Evolutionary conservation across 371 early-diverging fungal species (phyloP), one percentile per base, ranked within the genome.

Genomic region (Haplosporangium sp.): DNA sequence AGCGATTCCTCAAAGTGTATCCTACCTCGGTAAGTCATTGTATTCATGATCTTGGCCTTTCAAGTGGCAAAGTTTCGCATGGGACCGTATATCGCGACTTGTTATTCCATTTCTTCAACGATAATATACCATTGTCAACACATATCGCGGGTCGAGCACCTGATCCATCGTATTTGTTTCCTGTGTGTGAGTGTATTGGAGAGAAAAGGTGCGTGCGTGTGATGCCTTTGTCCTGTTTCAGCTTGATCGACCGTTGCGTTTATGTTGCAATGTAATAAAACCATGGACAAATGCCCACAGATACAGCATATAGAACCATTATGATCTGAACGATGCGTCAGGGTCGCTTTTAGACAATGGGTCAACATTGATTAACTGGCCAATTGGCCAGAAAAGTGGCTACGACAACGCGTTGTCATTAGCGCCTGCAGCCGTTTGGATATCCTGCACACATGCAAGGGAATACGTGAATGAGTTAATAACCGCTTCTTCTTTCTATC

Each of bases 11-110:
- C 51, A 83, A 88, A 63, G 89, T 90, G 58, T 97, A 94, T 74
- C 98, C 98, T 23, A 91, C 92, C 46, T 90, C 94, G 81, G 96
- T 95, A 90, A 84, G 93, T 92, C 47, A 0, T 29, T 29, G 29
- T 29, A 29, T 29, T 29, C 29, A 29, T 29, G 29, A 4, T 29
- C 29, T 29, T 29, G 29, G 29, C 29, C 29, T 29, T 2, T 29
- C 29, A 29, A 29, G 4, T 29, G 29, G 29, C 29, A 4, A 29
- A 29, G 29, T 2, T 29, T 29, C 2, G 29, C 29, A 29, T 29
- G 29, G 29, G 29, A 29, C 29, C 4, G 29, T 1, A 29, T 29
- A 29, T 29, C 29, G 29, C 29, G 29, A 29, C 29, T n/a, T n/a
- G 29, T 29, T 29, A 29, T 29, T 29, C 29, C 29, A 29, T 29